These are phyloP conservation scores for Lactarius akahatsu DNA, from an alignment of 768 basidiomycete species.

Conservation along the genomic window DNA sequence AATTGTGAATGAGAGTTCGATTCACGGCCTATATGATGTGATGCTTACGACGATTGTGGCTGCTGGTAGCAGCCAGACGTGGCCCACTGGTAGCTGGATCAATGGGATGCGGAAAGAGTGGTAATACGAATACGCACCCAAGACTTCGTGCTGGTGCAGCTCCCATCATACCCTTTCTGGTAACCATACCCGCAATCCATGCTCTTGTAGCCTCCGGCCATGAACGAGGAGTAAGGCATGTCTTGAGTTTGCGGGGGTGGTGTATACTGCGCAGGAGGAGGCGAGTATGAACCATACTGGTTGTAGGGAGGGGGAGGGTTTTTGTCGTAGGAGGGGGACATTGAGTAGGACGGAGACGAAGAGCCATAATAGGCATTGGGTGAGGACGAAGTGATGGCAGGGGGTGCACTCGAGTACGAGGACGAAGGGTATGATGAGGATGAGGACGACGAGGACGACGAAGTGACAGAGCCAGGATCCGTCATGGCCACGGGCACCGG, in stretches of 20 bases:
- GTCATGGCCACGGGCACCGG: conserved; percentile 35
- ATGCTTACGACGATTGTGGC: conserved; percentile 1
- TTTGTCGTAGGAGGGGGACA: conserved; percentile 35
- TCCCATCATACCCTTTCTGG: conserved; percentile 52
- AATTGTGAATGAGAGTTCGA: neutral
- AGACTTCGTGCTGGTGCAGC: conserved; percentile 47
- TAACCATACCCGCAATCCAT: conserved; percentile 74
- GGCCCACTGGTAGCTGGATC: conserved; percentile 8
- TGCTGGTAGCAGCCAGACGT: conserved; percentile 23
- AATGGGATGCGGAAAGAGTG: neutral
- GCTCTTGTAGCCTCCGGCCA: conserved; percentile 61
- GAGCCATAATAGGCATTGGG: conserved; percentile 12
- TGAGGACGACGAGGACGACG: neutral
- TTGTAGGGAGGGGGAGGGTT: conserved; percentile 20
- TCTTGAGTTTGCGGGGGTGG: conserved; percentile 32
- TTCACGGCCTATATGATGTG: neutral
- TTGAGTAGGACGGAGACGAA: conserved; percentile 29
- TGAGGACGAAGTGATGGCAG: conserved; percentile 19
- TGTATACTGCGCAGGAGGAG: conserved; percentile 36
- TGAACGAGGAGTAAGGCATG: conserved; percentile 52
- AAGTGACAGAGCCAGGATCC: conserved; percentile 32
- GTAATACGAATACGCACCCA: conserved; percentile 52
- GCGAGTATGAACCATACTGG: conserved; percentile 21
- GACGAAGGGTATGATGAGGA: conserved; percentile 27
- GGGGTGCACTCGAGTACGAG: conserved; percentile 39